phyloP scores from a whole-genome alignment of 352 stramenopile genomes.

The Phytophthora macrochlamydospora region DNA sequence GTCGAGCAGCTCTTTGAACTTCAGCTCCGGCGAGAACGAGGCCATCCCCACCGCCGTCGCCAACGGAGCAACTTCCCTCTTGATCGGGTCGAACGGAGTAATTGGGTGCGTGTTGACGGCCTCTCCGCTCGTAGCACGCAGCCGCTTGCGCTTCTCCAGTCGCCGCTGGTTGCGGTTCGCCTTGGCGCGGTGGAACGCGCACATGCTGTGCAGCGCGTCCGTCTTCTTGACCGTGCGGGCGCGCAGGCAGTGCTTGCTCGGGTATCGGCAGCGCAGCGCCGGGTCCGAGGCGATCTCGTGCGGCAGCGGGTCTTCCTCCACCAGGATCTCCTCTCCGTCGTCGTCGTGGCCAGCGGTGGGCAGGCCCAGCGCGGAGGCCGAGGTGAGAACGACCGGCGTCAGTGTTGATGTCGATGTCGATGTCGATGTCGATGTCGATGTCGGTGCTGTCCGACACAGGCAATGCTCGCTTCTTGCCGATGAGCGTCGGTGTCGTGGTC shows the following conservation, averaged over 20 bases:
- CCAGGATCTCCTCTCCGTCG: conserved; percentile 36
- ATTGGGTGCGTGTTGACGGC: background rate
- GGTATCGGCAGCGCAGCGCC: conserved; percentile 52
- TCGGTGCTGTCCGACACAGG: background rate
- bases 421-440: background rate
- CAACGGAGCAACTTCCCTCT: conserved; percentile 4
- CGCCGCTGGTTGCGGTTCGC: conserved; percentile 66
- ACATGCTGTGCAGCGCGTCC: conserved; percentile 62
- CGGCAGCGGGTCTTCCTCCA: conserved; percentile 41
- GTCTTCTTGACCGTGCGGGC: conserved; percentile 65
- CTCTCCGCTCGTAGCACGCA: conserved; percentile 20
- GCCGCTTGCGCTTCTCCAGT: conserved; percentile 44
- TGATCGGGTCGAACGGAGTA: background rate
- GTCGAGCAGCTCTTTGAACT: conserved; percentile 8
- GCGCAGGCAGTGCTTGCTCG: conserved; percentile 59
- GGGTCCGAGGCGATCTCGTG: conserved; percentile 44
- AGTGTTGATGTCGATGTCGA: no score
- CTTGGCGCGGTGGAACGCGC: conserved; percentile 59
- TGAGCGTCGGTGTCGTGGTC: background rate
- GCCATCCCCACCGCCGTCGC: conserved; percentile 11
- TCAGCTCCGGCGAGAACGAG: background rate
- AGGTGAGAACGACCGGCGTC: no score
- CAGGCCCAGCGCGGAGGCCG: background rate
- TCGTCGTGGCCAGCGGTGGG: conserved; percentile 24
- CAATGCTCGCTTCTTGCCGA: conserved; percentile 22